Conservation (phyloP, 2,329 filamentous ascomycete genomes). For the Fusarium protoensiforme region DNA sequence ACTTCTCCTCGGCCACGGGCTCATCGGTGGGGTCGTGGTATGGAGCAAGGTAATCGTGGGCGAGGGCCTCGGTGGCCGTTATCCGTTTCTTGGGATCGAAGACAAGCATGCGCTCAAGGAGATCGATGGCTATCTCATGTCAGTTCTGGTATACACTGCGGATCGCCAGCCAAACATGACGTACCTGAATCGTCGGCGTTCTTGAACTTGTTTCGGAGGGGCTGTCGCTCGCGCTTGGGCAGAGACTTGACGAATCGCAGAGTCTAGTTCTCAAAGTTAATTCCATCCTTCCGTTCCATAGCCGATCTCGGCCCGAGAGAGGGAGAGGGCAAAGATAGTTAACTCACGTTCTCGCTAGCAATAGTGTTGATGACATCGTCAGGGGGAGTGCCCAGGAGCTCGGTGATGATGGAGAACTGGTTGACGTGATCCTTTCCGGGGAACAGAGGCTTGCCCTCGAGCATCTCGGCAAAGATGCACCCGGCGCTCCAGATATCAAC, state of each 20-base stretch:
- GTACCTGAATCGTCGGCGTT: conserved; percentile 88
- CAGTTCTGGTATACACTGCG: neutral
- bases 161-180: conserved; percentile 38
- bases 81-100: conserved; percentile 98
- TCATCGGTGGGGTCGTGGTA: conserved; percentile 99
- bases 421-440: conserved; percentile 99
- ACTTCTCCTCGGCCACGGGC: conserved; percentile 95
- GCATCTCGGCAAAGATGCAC: conserved; percentile 99
- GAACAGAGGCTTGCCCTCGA: conserved; percentile 97
- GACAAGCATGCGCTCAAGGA: conserved; percentile 96
- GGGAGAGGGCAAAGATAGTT: neutral
- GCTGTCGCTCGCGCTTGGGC: conserved; percentile 92
- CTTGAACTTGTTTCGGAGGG: conserved; percentile 89
- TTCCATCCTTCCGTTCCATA: neutral
- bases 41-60: conserved; percentile 92
- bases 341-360: conserved; percentile 91
- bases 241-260: conserved; percentile 97
- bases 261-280: conserved; percentile 67
- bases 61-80: conserved; percentile 85
- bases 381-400: conserved; percentile 93
- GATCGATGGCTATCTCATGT: conserved; percentile 78
- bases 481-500: conserved; percentile 99
- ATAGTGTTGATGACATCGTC: conserved; percentile 99
- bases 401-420: conserved; percentile 99
- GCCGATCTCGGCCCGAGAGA: neutral